Percentiles rank a stretch among this genome's conserved stretches.
Conservation (phyloP, 306 rosid genomes). For the Quercus dentata region DNA sequence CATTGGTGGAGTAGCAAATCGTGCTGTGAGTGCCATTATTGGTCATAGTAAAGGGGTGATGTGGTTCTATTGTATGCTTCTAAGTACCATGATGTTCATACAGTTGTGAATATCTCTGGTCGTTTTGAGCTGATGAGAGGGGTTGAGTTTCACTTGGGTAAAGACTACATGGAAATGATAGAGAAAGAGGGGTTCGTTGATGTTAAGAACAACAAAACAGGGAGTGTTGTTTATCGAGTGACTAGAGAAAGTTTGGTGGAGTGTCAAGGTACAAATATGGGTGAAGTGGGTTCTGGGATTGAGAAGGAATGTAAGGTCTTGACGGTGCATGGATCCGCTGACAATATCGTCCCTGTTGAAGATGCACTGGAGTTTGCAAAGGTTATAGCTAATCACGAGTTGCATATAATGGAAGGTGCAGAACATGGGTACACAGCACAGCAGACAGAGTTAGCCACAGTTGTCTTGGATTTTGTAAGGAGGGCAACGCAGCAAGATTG, state of each 20-base stretch:
- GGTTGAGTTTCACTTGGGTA: conserved; percentile 49
- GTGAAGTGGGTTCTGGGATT: conserved; percentile 58
- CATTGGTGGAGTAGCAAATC: conserved; percentile 37
- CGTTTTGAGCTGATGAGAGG: conserved; percentile 66
- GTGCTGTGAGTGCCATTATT: conserved; percentile 45
- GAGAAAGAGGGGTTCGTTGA: conserved; percentile 64
- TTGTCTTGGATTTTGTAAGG: conserved; percentile 43
- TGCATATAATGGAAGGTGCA: conserved; percentile 60
- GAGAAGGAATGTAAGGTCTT: conserved; percentile 70
- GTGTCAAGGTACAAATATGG: conserved; percentile 53
- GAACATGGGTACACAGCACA: conserved; percentile 52
- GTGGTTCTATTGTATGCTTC: conserved; percentile 76
- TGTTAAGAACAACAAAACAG: conserved; percentile 44
- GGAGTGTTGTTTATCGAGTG: conserved; percentile 36
- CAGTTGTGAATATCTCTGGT: conserved; percentile 70
- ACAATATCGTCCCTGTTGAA: conserved; percentile 45
- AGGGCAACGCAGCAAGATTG: conserved; percentile 36
- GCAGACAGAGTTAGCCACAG: conserved; percentile 45
- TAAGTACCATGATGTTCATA: conserved; percentile 46
- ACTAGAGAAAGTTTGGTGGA: conserved; percentile 66
- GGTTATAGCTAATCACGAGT: conserved; percentile 65
- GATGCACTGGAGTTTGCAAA: conserved; percentile 70
- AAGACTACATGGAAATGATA: conserved; percentile 51
- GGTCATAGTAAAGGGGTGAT: conserved; percentile 89
- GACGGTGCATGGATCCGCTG: conserved; percentile 68